Conservation (phyloP, 345 rosid genomes). For the Firmiana major region DNA sequence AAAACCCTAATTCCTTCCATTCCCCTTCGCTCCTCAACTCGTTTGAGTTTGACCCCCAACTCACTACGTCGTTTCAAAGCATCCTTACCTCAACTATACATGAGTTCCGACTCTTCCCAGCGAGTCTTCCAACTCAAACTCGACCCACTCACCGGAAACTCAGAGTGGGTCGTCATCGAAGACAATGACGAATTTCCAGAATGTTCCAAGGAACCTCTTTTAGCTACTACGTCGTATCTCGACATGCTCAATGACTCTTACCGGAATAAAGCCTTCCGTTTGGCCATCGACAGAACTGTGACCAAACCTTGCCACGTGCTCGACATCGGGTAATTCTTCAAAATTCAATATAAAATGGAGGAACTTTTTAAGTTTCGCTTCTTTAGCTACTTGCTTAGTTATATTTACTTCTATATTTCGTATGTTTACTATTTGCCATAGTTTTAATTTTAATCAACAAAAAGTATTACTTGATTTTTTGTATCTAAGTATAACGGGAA, state of each 20-base stretch:
- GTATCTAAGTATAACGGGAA: background rate
- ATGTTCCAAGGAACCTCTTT: conserved; percentile 32
- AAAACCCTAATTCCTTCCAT: conserved; percentile 28
- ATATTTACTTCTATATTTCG: background rate
- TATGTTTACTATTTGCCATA: background rate
- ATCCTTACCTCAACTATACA: conserved; percentile 23
- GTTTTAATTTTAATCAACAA: background rate
- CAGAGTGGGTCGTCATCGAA: conserved; percentile 67
- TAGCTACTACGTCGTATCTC: conserved; percentile 61
- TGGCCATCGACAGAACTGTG: conserved; percentile 56
- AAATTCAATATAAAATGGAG: background rate
- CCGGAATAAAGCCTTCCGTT: conserved; percentile 49
- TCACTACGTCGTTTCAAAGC: conserved; percentile 11
- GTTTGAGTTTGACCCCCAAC: conserved; percentile 7
- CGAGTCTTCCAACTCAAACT: conserved; percentile 57
- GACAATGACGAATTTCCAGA: conserved; percentile 32
- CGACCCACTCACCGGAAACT: conserved; percentile 60
- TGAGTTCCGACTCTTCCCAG: conserved; percentile 44
- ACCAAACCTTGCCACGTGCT: conserved; percentile 77
- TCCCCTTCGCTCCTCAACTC: conserved; percentile 8
- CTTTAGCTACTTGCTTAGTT: too few species aligned
- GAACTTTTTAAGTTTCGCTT: background rate
- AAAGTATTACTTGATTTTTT: background rate
- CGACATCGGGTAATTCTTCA: conserved; percentile 85
- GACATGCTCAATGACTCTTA: conserved; percentile 74